Evolutionary conservation across 768 basidiomycete species (phyloP).

Genomic region (Daedalea quercina): DNA sequence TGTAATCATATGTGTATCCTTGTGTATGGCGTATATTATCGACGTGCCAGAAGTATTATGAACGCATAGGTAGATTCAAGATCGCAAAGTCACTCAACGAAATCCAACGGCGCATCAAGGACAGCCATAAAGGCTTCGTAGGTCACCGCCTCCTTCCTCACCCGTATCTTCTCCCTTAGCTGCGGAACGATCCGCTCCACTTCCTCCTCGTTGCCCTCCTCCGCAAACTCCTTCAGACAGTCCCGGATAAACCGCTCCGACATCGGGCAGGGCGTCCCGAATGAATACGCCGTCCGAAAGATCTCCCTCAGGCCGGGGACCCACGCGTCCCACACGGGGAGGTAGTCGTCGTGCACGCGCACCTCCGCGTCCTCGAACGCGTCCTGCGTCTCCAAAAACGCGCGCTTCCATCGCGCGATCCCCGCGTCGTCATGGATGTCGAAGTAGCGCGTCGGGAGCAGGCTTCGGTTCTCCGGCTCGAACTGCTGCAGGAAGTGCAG

Average conservation of each 20-base stretch:
- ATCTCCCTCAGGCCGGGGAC: neutral
- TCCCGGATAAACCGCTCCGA: neutral
- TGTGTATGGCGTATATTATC: no score
- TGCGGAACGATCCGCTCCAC: neutral
- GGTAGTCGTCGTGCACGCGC: neutral
- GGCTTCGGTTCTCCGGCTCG: neutral
- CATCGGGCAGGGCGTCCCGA: neutral
- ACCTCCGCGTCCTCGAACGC: neutral
- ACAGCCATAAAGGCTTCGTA: neutral
- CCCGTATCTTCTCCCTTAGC: neutral
- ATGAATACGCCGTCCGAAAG: neutral
- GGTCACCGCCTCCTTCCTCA: neutral
- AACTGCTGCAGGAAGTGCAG: conserved; percentile 1
- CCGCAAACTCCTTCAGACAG: neutral
- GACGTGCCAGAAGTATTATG: neutral
- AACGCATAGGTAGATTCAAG: neutral
- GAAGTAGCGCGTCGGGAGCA: neutral
- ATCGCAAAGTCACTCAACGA: neutral
- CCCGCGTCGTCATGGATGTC: neutral
- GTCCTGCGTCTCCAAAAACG: neutral
- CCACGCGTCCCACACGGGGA: neutral
- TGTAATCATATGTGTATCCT: neutral
- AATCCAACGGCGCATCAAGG: neutral
- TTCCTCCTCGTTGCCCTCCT: neutral
- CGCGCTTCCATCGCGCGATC: neutral